Evolutionary conservation across 2,329 filamentous ascomycete genomes (phyloP).

Genomic region (Colletotrichum lini): DNA sequence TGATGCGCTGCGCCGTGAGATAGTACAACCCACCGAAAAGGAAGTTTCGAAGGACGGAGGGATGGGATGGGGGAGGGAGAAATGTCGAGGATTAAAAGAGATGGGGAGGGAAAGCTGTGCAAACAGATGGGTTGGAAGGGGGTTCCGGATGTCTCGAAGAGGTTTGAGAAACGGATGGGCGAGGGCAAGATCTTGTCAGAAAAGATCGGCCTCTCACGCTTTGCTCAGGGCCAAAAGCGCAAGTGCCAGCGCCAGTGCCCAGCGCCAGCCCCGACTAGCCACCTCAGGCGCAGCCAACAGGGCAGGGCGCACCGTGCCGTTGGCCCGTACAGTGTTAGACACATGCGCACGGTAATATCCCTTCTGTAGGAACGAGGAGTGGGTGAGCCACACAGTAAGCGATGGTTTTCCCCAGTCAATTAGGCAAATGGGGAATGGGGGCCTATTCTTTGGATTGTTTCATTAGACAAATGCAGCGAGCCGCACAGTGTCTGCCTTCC

Average conservation of each 20-base stretch:
- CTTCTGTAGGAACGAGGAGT: neutral
- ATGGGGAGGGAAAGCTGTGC: constrained; percentile 37
- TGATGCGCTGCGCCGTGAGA: constrained; percentile 38
- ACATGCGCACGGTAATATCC: constrained; percentile 1
- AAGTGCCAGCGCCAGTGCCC: constrained; percentile 20
- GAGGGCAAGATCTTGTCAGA: constrained; percentile 46
- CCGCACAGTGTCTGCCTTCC: constrained; percentile 37
- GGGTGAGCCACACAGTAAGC: constrained; percentile 31
- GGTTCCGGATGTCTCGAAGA: constrained; percentile 43
- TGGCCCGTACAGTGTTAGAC: neutral
- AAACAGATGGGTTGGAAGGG: constrained; percentile 41
- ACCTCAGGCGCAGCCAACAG: constrained; percentile 14
- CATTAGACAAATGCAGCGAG: constrained; percentile 31
- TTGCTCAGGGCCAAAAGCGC: constrained; percentile 24
- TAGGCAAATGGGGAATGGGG: constrained; percentile 29
- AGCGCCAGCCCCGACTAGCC: constrained; percentile 5
- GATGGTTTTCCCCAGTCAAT: constrained; percentile 22
- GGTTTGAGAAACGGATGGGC: constrained; percentile 45
- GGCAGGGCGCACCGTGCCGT: neutral
- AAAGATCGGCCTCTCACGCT: constrained; percentile 41
- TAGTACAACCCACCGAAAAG: constrained; percentile 35
- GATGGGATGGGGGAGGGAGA: neutral
- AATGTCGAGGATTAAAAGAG: constrained; percentile 38
- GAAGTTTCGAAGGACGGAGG: constrained; percentile 8
- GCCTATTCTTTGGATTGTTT: constrained; percentile 20